These are phyloP conservation scores for Stagonosporopsis rhizophila DNA, from an alignment of 2,329 filamentous ascomycete genomes.

Conservation along the genomic window DNA sequence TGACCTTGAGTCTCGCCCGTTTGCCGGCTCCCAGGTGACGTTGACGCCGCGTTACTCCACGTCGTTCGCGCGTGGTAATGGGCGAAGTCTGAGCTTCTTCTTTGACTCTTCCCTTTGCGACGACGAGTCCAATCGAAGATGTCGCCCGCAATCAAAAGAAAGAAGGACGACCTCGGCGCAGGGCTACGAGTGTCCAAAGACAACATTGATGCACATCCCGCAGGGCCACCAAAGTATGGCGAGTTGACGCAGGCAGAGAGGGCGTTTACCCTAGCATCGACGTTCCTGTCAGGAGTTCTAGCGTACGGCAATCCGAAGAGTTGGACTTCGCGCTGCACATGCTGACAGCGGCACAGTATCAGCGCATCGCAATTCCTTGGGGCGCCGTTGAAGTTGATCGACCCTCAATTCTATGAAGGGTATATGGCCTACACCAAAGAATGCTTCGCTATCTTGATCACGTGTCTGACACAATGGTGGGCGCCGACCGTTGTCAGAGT, in stretches of 20 bases:
- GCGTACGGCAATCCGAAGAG: conserved; percentile 43
- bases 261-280: conserved; percentile 59
- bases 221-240: conserved; percentile 56
- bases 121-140: conserved; percentile 15
- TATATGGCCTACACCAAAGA: conserved; percentile 90
- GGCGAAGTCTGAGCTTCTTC: conserved; percentile 5
- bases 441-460: conserved; percentile 79
- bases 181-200: conserved; percentile 54
- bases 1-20: conserved; percentile 33
- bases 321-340: not conserved
- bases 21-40: conserved; percentile 12
- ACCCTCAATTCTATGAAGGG: conserved; percentile 79
- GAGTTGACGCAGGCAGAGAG: conserved; percentile 57
- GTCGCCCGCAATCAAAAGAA: conserved; percentile 40
- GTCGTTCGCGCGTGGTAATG: conserved; percentile 22
- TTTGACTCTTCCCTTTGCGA: not conserved
- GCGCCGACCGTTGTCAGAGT: conserved; percentile 83
- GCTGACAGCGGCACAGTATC: conserved; percentile 49
- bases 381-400: conserved; percentile 75
- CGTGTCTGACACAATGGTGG: conserved; percentile 85
- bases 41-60: conserved; percentile 20
- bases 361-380: conserved; percentile 78
- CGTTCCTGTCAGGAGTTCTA: conserved; percentile 58
- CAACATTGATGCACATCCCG: conserved; percentile 51
- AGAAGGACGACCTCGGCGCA: conserved; percentile 50